phyloP scores from a whole-genome alignment of 2,329 filamentous ascomycete genomes.

The Xylaria sp. region DNA sequence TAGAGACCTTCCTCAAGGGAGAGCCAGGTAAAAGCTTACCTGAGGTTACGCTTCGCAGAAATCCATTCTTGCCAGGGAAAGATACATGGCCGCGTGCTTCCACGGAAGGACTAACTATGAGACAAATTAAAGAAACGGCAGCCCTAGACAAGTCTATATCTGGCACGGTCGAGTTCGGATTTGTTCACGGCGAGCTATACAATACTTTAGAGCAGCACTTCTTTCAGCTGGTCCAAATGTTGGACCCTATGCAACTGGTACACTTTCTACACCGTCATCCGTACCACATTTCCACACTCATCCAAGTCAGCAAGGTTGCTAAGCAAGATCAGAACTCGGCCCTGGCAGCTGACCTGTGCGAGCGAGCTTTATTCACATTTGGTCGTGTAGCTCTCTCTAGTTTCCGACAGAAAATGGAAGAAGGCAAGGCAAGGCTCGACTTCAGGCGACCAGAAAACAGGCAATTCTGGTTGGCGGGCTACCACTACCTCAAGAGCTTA shows the following conservation, averaged over 20 bases:
- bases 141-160: constrained; percentile 45
- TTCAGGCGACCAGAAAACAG: constrained; percentile 87
- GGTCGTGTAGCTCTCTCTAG: constrained; percentile 87
- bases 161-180: constrained; percentile 78
- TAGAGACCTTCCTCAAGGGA: constrained; percentile 64
- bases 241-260: constrained; percentile 84
- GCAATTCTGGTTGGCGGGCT: constrained; percentile 90
- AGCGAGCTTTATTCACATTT: constrained; percentile 91
- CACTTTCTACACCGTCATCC: constrained; percentile 78
- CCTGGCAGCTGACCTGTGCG: constrained; percentile 85
- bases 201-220: constrained; percentile 80
- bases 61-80: constrained; percentile 86
- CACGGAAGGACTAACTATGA: constrained; percentile 86
- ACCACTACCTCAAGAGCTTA: constrained; percentile 87
- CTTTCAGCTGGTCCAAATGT: constrained; percentile 81
- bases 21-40: constrained; percentile 72
- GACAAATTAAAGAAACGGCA: constrained; percentile 56
- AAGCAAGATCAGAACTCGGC: constrained; percentile 91
- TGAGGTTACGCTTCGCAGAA: constrained; percentile 77
- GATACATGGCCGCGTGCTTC: constrained; percentile 86
- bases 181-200: constrained; percentile 79
- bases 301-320: constrained; percentile 91
- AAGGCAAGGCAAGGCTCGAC: constrained; percentile 82
- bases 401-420: constrained; percentile 78
- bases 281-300: constrained; percentile 92